These are phyloP conservation scores for Trichoderma simmonsii DNA, from an alignment of 2,329 filamentous ascomycete genomes.

Conservation along the genomic window DNA sequence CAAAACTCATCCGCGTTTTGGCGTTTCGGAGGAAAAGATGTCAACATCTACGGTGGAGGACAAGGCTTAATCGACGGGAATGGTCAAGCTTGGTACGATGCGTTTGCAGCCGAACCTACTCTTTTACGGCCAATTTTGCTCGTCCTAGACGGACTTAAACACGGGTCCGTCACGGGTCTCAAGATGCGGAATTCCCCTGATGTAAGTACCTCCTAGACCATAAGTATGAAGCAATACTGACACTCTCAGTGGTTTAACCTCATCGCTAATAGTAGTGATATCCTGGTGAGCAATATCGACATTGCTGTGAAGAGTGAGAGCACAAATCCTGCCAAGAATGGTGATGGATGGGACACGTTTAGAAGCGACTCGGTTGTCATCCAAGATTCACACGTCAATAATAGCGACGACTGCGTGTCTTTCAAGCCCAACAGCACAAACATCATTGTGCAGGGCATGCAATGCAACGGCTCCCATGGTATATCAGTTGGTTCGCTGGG, in stretches of 20 bases:
- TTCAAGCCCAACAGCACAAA: conserved; percentile 9
- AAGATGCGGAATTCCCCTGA: conserved; percentile 1
- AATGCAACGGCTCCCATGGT: conserved; percentile 1
- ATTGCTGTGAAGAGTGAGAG: background rate
- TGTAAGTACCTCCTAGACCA: background rate
- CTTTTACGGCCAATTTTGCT: background rate
- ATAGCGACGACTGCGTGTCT: conserved; percentile 3
- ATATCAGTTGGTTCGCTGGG: background rate
- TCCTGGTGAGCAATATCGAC: background rate
- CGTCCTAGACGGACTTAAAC: background rate
- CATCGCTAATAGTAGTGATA: conserved; percentile 1
- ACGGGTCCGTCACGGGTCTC: background rate
- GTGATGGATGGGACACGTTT: conserved; percentile 3
- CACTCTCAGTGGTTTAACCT: conserved; percentile 1
- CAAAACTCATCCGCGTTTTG: conserved; percentile 2
- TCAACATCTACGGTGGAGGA: background rate
- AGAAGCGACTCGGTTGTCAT: background rate
- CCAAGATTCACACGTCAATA: background rate
- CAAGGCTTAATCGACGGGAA: background rate
- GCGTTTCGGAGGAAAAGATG: conserved; percentile 1
- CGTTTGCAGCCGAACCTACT: background rate
- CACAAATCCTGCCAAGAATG: conserved; percentile 1
- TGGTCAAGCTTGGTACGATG: conserved; percentile 4
- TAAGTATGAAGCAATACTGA: background rate
- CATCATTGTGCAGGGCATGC: background rate